A percentile compares a stretch with the other conserved stretches of the same genome.
These are phyloP conservation scores for Pestalotiopsis sp. DNA, from an alignment of 2,329 filamentous ascomycete genomes.

Conservation along the genomic window DNA sequence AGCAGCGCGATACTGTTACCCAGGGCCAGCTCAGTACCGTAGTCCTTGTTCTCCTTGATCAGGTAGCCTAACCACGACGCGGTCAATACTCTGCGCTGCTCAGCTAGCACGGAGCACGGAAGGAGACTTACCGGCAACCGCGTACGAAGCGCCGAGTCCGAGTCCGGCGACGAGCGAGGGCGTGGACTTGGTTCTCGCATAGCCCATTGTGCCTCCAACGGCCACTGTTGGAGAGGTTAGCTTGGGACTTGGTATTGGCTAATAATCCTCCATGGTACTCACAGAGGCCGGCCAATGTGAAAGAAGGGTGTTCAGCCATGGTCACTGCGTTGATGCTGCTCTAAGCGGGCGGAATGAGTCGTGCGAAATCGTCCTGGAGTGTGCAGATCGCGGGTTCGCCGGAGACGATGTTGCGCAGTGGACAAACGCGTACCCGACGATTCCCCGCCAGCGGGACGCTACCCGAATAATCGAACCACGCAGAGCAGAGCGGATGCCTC, in stretches of 20 bases:
- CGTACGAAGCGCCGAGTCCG: slow-evolving; percentile 34
- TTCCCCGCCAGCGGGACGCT: slow-evolving; percentile 4
- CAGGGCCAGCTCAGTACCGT: slow-evolving; percentile 42
- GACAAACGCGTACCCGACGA: not conserved
- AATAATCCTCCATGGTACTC: slow-evolving; percentile 19
- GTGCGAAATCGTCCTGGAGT: not conserved
- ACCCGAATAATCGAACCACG: not conserved
- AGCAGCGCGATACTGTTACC: slow-evolving; percentile 40
- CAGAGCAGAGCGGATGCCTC: not conserved
- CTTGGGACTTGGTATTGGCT: not conserved
- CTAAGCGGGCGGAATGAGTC: not conserved
- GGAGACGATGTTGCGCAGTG: not conserved
- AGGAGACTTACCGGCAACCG: slow-evolving; percentile 27
- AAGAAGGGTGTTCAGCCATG: slow-evolving; percentile 44
- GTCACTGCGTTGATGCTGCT: not conserved
- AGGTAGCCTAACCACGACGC: slow-evolving; percentile 36
- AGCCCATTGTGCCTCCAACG: slow-evolving; percentile 35
- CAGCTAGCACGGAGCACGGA: not conserved
- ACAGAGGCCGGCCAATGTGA: slow-evolving; percentile 41
- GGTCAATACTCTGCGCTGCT: not conserved
- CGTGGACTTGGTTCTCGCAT: slow-evolving; percentile 30
- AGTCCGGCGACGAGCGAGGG: slow-evolving; percentile 36
- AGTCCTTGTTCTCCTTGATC: slow-evolving; percentile 44
- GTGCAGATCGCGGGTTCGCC: not conserved
- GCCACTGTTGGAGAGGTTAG: slow-evolving; percentile 26